These are phyloP conservation scores for Castanea crenata DNA, from an alignment of 306 rosid genomes.

Conservation along the genomic window DNA sequence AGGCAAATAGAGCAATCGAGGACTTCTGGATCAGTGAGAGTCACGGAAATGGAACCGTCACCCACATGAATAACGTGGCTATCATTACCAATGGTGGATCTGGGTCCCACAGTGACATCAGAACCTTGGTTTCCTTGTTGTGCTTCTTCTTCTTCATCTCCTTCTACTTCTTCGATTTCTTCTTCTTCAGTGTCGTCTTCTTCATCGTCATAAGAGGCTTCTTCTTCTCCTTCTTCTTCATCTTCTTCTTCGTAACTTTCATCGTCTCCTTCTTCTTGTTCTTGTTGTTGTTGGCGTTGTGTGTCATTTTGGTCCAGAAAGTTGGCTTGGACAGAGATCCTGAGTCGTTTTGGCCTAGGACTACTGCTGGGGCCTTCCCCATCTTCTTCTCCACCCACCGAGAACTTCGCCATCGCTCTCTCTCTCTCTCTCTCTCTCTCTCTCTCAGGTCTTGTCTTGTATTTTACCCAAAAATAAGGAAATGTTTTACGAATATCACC, in stretches of 20 bases:
- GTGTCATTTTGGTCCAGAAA: neutral
- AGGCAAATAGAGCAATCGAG: constrained; percentile 80
- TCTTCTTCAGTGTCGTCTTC: neutral
- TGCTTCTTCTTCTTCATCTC: neutral
- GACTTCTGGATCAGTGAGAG: constrained; percentile 67
- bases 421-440: neutral
- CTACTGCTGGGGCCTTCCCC: constrained; percentile 63
- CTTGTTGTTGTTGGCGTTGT: too few species aligned
- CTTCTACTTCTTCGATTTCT: neutral
- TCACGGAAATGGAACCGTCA: constrained; percentile 30
- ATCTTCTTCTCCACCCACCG: constrained; percentile 60
- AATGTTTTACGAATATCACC: neutral
- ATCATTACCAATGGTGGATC: constrained; percentile 9
- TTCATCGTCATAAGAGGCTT: neutral
- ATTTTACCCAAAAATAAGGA: neutral
- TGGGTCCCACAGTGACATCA: neutral
- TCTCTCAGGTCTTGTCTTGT: neutral
- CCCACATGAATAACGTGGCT: neutral
- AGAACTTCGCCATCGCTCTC: constrained; percentile 53
- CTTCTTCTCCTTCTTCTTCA: neutral
- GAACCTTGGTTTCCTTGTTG: neutral
- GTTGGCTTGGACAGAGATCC: constrained; percentile 4
- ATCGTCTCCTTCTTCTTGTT: neutral
- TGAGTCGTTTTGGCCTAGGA: constrained; percentile 35
- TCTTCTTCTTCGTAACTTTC: constrained; percentile 2